A percentile compares a stretch with the other conserved stretches of the same genome.
Conservation (phyloP, 2,329 filamentous ascomycete species). For the Akanthomyces dipterigenus region DNA sequence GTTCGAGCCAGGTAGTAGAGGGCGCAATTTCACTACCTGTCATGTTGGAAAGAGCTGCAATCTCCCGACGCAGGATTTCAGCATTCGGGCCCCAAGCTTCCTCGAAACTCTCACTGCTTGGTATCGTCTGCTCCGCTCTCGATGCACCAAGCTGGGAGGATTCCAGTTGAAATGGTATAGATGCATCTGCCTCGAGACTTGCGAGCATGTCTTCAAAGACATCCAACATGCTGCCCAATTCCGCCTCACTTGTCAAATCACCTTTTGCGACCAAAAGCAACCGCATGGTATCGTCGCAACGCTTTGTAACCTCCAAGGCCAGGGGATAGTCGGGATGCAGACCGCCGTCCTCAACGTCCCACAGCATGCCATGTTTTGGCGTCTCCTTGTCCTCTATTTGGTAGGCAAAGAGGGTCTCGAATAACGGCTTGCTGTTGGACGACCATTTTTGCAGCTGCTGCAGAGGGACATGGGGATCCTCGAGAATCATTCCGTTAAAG, state of each 20-base stretch:
- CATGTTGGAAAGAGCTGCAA: slow-evolving; percentile 55
- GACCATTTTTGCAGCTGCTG: slow-evolving; percentile 78
- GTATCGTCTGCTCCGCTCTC: background rate
- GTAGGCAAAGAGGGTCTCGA: slow-evolving; percentile 79
- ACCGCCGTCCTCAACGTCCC: slow-evolving; percentile 45
- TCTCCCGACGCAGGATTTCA: slow-evolving; percentile 47
- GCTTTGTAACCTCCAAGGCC: slow-evolving; percentile 65
- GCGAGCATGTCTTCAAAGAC: slow-evolving; percentile 25
- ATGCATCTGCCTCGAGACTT: background rate
- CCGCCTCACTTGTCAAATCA: slow-evolving; percentile 24
- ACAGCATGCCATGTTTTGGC: slow-evolving; percentile 34
- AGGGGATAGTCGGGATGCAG: slow-evolving; percentile 63
- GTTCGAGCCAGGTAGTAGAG: slow-evolving; percentile 63
- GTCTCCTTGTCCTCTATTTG: slow-evolving; percentile 43
- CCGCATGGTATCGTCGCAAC: slow-evolving; percentile 37
- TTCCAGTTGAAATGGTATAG: background rate
- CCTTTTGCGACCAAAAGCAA: slow-evolving; percentile 55
- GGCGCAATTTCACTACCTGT: slow-evolving; percentile 45
- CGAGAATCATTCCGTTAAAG: slow-evolving; percentile 67
- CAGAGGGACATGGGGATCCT: slow-evolving; percentile 62
- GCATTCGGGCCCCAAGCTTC: slow-evolving; percentile 57
- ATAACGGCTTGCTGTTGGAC: slow-evolving; percentile 52
- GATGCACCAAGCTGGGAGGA: slow-evolving; percentile 11
- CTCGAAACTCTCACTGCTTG: background rate
- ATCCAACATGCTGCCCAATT: slow-evolving; percentile 32